A percentile compares a stretch with the other conserved stretches of the same genome.
Evolutionary conservation across 2,329 filamentous ascomycete genomes (phyloP).

Genomic region (Keithomyces neogunnii): DNA sequence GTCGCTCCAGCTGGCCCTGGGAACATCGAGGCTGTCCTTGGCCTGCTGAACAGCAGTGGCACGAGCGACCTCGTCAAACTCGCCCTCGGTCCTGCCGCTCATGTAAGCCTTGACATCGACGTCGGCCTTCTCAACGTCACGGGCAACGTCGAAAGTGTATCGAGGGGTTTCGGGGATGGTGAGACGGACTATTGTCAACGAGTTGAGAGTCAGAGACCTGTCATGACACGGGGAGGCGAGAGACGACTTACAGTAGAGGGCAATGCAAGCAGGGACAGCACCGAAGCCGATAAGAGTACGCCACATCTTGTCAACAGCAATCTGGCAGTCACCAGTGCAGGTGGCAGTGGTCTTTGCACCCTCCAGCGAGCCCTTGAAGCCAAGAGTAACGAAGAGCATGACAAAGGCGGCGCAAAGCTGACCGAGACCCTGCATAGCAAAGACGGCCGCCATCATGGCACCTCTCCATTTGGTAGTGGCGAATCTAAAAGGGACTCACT

Average conservation of each 20-base stretch:
- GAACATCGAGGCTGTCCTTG: conserved; percentile 47
- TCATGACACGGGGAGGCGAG: not conserved
- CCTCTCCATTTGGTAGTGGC: conserved; percentile 79
- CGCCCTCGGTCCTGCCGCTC: conserved; percentile 50
- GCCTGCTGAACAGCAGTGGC: conserved; percentile 47
- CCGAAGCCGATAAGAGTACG: conserved; percentile 72
- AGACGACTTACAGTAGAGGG: conserved; percentile 55
- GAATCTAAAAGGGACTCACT: conserved; percentile 27
- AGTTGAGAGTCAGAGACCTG: too few relatives aligned
- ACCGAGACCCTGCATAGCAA: conserved; percentile 80
- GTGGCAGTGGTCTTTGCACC: conserved; percentile 39
- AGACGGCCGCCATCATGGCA: conserved; percentile 81
- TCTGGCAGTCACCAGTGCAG: conserved; percentile 38
- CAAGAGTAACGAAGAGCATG: conserved; percentile 64
- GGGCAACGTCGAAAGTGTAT: conserved; percentile 76
- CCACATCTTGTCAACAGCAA: conserved; percentile 77
- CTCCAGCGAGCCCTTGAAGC: conserved; percentile 57
- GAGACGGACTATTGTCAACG: conserved; percentile 40
- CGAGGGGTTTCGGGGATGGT: conserved; percentile 84
- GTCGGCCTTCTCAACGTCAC: conserved; percentile 65
- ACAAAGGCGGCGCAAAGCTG: conserved; percentile 70
- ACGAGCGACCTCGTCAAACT: conserved; percentile 60
- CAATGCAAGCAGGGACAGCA: conserved; percentile 70
- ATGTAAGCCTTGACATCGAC: conserved; percentile 71
- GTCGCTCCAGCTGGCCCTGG: conserved; percentile 64